Conservation (phyloP, 495 filamentous ascomycete species). For the Aspergillus incahuasiensis region DNA sequence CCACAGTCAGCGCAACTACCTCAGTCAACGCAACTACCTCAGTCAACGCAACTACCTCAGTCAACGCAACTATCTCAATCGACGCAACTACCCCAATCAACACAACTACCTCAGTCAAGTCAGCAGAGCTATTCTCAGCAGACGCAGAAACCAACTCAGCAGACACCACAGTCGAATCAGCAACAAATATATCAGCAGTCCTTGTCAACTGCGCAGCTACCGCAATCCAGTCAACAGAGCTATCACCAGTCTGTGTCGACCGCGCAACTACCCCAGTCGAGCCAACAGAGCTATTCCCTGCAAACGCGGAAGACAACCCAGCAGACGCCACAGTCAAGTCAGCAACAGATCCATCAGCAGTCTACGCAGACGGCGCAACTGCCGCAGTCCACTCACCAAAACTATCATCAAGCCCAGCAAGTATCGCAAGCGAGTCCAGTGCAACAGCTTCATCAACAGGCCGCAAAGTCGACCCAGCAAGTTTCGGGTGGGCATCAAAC, state of each 20-base stretch:
- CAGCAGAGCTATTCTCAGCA: slow-evolving; percentile 12
- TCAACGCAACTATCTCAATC: slow-evolving; percentile 14
- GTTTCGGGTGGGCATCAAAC: not conserved
- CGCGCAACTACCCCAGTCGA: slow-evolving; percentile 6
- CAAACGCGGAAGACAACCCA: slow-evolving; percentile 20
- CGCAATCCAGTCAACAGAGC: not conserved
- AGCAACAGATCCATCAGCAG: slow-evolving; percentile 26
- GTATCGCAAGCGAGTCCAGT: slow-evolving; percentile 22
- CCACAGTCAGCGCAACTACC: slow-evolving; percentile 12
- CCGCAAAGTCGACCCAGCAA: slow-evolving; percentile 28
- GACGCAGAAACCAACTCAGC: slow-evolving; percentile 20
- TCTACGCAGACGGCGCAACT: slow-evolving; percentile 24
- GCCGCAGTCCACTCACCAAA: not conserved
- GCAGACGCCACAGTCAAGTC: slow-evolving; percentile 26
- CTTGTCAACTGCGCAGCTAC: slow-evolving; percentile 21
- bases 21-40: slow-evolving; percentile 17
- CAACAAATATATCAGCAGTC: slow-evolving; percentile 25
- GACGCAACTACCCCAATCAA: slow-evolving; percentile 13
- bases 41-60: slow-evolving; percentile 12
- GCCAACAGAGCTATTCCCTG: slow-evolving; percentile 5
- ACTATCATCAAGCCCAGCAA: slow-evolving; percentile 15
- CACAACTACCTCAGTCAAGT: slow-evolving; percentile 5
- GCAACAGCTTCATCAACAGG: slow-evolving; percentile 22
- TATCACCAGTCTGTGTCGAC: too few relatives aligned
- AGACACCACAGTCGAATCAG: slow-evolving; percentile 26